Evolutionary conservation across 805 yeast species (phyloP), one percentile per base, ranked within the genome.

Genomic region (Saturnispora sanitii): DNA sequence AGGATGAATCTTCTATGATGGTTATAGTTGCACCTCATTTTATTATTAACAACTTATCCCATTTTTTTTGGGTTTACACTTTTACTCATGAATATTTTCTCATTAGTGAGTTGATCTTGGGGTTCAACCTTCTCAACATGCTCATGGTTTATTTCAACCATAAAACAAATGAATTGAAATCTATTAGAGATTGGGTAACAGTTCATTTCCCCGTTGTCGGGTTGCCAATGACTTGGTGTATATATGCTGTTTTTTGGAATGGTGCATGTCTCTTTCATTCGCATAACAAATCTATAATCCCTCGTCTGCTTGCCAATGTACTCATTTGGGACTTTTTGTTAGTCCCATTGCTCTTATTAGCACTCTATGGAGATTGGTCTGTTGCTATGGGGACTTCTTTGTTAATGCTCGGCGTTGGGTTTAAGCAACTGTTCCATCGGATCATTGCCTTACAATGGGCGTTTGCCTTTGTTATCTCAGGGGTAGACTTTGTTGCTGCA

Each of bases 361-460:
- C 73, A 25, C 57, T 77, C 35, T 79, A 67, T 56, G 74, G 75
- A 45, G 95, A 84, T 62, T 84, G 81, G 74, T 77, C 79, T 4
- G 59, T 78, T 40, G 88, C 85, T 11, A 58, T 81, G 35, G 61
- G 77, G 35, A 66, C 77, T 12, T 61, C 80, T 23, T 66, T 73
- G 50, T 62, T 84, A 51, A 64, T 70, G 46, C 68, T 81, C 42
- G 88, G 83, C 27, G 56, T 84, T 34, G 90, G 79, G 4, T 64
- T 81, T 34, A 79, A 80, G 40, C 95, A 84, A 61, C 56, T 84
- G 41, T 67, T 77, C 54, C 72, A 77, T 36, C 80, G 73, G 61
- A 64, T 75, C 28, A 69, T 84, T 62, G 90, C 90, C 2, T 67
- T 84, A 49, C 94, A 84, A 64, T 84, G 94, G 94, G 73, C 81